Evolutionary conservation across 768 basidiomycete species (phyloP), one percentile per base, ranked within the genome.

Genomic region (Auricularia auricula-judae): DNA sequence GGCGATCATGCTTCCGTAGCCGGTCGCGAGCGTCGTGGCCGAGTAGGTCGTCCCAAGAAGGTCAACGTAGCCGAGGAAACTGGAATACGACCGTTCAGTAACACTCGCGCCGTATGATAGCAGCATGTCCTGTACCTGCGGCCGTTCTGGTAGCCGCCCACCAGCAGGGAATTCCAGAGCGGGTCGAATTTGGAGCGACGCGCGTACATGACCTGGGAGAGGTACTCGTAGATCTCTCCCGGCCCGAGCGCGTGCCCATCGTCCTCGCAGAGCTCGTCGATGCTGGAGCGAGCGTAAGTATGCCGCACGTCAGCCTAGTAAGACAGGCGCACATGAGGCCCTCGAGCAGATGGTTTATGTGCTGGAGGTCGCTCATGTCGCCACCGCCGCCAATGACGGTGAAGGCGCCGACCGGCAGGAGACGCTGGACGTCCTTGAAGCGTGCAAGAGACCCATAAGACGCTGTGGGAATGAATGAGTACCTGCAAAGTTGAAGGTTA

Each of bases 311-410:
- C 18, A 54, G 8, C 34, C 2, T 14, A 34, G 3, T 1, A 34
- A 36, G 4, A 2, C 14, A 18, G 14, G 72, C 77, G 61, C 58
- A 78, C 78, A 88, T 82, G 58, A 95, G 78, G 29, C 85, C 82
- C 67, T 97, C 89, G 59, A 99, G 84, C 58, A 87, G 71, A 60
- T 78, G 80, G 72, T 97, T 91, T 68, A 98, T 81, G 75, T 91
- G 87, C 74, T 99, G 97, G 77, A 93, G 98, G 78, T 99, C 97
- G 70, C 89, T 89, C 87, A 99, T 91, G 79, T 99, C 97, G 34
- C 97, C 97, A 16, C 92, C 86, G 2, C 91, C 96, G 23, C 92
- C 97, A 69, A 99, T 80, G 66, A 95, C 81, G 54, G 94, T 96
- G 76, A 86, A 84, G 43, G 82, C 77, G 7, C 95, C 94, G 39